phyloP scores from a whole-genome alignment of 257 asterid species.

The Cordia subcordata region DNA sequence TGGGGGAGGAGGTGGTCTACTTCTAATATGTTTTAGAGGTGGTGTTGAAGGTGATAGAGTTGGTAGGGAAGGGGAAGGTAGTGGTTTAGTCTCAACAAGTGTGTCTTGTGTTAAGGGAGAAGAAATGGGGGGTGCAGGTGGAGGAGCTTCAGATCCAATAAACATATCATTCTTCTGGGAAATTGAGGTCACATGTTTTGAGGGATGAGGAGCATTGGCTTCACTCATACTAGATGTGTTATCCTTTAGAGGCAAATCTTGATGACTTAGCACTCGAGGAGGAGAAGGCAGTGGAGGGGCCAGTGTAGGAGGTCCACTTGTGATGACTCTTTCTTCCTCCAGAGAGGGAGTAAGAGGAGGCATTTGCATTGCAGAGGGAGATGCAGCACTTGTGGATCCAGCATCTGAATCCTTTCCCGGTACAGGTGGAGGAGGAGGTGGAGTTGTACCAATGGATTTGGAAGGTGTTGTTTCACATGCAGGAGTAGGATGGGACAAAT shows the following conservation, averaged over 20 bases:
- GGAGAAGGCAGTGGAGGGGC: constrained; percentile 10
- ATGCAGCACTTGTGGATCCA: constrained; percentile 19
- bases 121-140: constrained; percentile 21
- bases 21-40: constrained; percentile 5
- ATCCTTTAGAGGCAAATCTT: background rate
- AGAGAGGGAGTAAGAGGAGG: constrained; percentile 31
- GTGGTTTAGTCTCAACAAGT: background rate
- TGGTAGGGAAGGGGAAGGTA: constrained; percentile 10
- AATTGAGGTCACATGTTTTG: constrained; percentile 17
- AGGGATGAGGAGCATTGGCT: constrained; percentile 15
- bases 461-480: constrained; percentile 26
- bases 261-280: constrained; percentile 6
- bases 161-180: constrained; percentile 22
- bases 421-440: constrained; percentile 22
- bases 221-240: background rate
- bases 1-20: background rate
- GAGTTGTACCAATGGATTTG: constrained; percentile 24
- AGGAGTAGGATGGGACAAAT: constrained; percentile 21
- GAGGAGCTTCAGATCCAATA: constrained; percentile 14
- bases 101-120: background rate
- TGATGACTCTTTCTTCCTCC: constrained; percentile 29
- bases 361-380: constrained; percentile 17
- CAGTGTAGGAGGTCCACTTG: constrained; percentile 9
- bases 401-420: constrained; percentile 32
- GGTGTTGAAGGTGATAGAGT: constrained; percentile 6